Base-by-base conservation (phyloP, 352 stramenopile genomes). In the Globisporangium rhizosaccharum region DNA sequence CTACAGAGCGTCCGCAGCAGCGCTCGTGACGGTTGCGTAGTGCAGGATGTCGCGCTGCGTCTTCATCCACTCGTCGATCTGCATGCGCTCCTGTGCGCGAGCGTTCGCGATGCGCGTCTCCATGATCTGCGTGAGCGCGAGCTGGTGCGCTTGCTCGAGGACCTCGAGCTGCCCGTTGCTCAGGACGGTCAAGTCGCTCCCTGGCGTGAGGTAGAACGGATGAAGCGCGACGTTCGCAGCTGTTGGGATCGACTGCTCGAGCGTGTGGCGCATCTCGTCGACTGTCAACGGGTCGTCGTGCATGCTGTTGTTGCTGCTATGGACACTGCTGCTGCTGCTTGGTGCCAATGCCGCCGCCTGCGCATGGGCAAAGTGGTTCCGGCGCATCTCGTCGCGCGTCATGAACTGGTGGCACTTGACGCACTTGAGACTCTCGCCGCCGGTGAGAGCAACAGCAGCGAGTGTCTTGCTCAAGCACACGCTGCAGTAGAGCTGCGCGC, bases 161-260 rank as follows among this genome's bases (percentile, higher is more conserved):
- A 90, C 72, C 44, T 94, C 80, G 3, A 94, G 71, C 51, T 94
- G 85, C 1, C 77, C 79, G 51, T 87, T 88, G 70, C 85, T 94
- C 41, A 89, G 63, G 9, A 57, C 48, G 2, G 61, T 48, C 28
- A 93, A 62, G 51, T 88, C 71, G 15, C 62, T 66, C 0, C 76
- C 75, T 2, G 84, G 84, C 28, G 76, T 64, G 17, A 90, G 51
- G 55, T 78, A 72, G 45, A 75, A 72, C 12, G 72, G 76, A 28
- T 63, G 64, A 28, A 93, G 45, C 48, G 77, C 69, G 12, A 84
- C 69, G 10, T 67, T 71, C 28, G 69, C 66, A 7, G 73, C 65
- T 2, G 69, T 68, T 12, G 79, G 70, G 28, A 73, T 67, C 1
- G 67, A 62, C 15, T 33, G 42, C 15, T 85, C 65, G 46, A 93